These are phyloP conservation scores for Hysterangium stoloniferum DNA, from an alignment of 768 basidiomycete genomes.

Conservation along the genomic window DNA sequence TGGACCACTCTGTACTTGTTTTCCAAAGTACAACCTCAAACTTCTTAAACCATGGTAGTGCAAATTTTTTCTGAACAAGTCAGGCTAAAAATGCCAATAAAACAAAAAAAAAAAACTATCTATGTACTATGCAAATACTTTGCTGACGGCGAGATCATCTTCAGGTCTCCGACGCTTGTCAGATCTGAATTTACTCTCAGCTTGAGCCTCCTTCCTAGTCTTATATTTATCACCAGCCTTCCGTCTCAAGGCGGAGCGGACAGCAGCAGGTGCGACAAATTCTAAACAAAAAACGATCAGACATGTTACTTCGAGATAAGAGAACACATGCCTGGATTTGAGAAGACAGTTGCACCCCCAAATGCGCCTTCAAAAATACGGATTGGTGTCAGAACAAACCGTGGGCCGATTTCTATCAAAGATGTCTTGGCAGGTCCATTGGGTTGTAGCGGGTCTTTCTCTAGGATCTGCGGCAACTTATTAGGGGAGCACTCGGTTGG, in stretches of 20 bases:
- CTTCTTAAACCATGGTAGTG: no score
- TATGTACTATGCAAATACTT: constrained; percentile 67
- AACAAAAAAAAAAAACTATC: neutral
- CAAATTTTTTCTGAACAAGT: no score
- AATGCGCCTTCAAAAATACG: constrained; percentile 98
- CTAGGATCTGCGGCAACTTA: constrained; percentile 57
- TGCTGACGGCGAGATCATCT: constrained; percentile 74
- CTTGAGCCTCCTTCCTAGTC: constrained; percentile 70
- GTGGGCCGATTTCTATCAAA: constrained; percentile 94
- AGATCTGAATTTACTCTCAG: constrained; percentile 55
- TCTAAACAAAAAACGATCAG: constrained; percentile 44
- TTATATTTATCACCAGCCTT: constrained; percentile 78
- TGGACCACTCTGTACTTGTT: neutral
- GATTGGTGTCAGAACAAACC: constrained; percentile 95
- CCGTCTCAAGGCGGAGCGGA: constrained; percentile 60
- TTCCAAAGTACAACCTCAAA: no score
- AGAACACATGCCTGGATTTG: constrained; percentile 71
- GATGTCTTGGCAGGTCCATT: constrained; percentile 78
- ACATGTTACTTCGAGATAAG: constrained; percentile 1
- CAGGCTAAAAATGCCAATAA: no score
- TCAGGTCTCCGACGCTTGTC: constrained; percentile 58
- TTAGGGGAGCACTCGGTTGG: constrained; percentile 6
- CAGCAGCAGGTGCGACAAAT: constrained; percentile 83
- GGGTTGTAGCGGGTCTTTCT: constrained; percentile 87
- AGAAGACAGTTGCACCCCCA: constrained; percentile 88